Evolutionary conservation across 805 yeast genomes (phyloP).

Genomic region (Wickerhamomyces alni): DNA sequence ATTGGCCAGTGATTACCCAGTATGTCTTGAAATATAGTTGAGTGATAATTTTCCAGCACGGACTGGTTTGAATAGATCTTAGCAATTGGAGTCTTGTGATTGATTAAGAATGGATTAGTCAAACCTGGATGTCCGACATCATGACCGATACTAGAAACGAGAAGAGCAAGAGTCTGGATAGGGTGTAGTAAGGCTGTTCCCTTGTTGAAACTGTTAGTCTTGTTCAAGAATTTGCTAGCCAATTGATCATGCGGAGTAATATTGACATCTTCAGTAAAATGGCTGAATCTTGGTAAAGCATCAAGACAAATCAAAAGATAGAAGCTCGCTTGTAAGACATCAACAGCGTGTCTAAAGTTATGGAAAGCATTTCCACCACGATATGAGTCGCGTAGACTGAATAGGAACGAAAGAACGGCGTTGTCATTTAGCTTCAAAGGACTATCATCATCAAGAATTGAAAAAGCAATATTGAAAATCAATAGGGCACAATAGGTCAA

Average conservation of each 20-base stretch:
- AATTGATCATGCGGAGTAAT: slow-evolving; percentile 13
- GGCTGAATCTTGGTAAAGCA: slow-evolving; percentile 18
- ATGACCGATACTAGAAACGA: slow-evolving; percentile 87
- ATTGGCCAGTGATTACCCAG: slow-evolving; percentile 48
- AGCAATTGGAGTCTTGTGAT: slow-evolving; percentile 58
- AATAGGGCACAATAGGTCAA: slow-evolving; percentile 51
- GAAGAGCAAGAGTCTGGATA: slow-evolving; percentile 49
- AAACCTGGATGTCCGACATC: slow-evolving; percentile 97
- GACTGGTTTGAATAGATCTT: slow-evolving; percentile 55
- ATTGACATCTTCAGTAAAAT: slow-evolving; percentile 13
- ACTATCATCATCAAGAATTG: slow-evolving; percentile 13
- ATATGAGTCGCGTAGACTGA: slow-evolving; percentile 71
- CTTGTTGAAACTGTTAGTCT: slow-evolving; percentile 4
- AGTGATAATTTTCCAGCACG: slow-evolving; percentile 79
- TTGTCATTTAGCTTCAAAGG: slow-evolving; percentile 28
- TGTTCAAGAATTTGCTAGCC: no score
- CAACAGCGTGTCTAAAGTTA: slow-evolving; percentile 92
- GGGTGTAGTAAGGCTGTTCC: slow-evolving; percentile 20
- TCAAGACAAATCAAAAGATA: slow-evolving; percentile 40
- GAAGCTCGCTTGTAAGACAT: slow-evolving; percentile 88
- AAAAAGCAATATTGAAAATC: slow-evolving; percentile 43
- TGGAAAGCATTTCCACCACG: slow-evolving; percentile 87
- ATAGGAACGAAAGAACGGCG: slow-evolving; percentile 51
- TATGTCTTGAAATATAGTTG: slow-evolving; percentile 51
- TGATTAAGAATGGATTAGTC: slow-evolving; percentile 67